Base-by-base conservation (phyloP, 768 basidiomycete species). In the Rhizopogon vulgaris region DNA sequence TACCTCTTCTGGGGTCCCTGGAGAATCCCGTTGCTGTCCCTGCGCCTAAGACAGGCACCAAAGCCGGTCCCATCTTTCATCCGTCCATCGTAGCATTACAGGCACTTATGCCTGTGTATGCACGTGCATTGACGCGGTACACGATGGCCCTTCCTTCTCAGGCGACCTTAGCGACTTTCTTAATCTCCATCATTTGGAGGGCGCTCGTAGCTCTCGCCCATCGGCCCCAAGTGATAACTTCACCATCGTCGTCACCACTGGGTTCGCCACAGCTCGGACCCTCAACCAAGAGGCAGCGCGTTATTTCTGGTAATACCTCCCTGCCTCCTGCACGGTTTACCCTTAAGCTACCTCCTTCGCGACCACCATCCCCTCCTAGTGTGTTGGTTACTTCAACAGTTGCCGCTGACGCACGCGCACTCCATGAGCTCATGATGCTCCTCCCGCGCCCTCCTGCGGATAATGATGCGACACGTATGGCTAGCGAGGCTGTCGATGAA, bases 401-500 rank as follows among this genome's bases (percentile, higher is more conserved):
- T 4, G 77, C 78, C 3, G 67, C 73, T 3, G 89, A 92, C 54
- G 79, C 80, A 5, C 78, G 78, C 25, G 76, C 77, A 3, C 65
- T 89, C n/a, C 80, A 71, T 62, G 79, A 85, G 41, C 71, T 88
- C 25, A 70, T 91, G 40, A 71, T 65, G 41, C 65, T 69, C 24
- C 72, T 91, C 34, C 86, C 89, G 18, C 77, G 80, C 8, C 88
- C 90, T 30, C 62, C 57, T 12, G 67, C 68, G n/a, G 74, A 74
- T 45, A 77, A 73, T 28, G 73, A 72, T 54, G 63, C 69, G 9
- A 76, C 78, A 9, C 71, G 71, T 24, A 65, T 87, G 8, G 89
- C 90, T n/a, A 74, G 77, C 38, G 89, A 92, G 63, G 90, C 87
- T 5, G 87, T 91, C 9, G 83, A 86, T 49, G 89, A 90, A 60